phyloP scores from a whole-genome alignment of 2,329 filamentous ascomycete genomes.

The Arthrinium phaeospermum region DNA sequence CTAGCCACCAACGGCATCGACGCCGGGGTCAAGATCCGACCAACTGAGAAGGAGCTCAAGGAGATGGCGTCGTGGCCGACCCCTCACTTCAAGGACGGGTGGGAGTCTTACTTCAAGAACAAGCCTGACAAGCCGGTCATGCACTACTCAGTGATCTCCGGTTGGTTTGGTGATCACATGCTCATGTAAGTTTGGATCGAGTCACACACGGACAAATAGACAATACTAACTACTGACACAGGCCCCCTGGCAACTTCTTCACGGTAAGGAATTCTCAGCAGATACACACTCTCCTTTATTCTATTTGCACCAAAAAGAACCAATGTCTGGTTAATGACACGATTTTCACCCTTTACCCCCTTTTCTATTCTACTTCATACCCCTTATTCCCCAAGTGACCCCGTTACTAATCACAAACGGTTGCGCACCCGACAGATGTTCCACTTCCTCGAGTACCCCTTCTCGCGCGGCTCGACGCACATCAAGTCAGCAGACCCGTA shows the following conservation, averaged over 20 bases:
- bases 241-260: constrained; percentile 27
- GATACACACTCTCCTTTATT: not conserved
- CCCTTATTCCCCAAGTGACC: not conserved
- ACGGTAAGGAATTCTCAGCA: constrained; percentile 40
- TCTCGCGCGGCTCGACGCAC: constrained; percentile 74
- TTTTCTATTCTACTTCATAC: not conserved
- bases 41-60: constrained; percentile 69
- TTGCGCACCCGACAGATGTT: constrained; percentile 62
- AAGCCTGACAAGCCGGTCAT: constrained; percentile 88
- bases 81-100: constrained; percentile 74
- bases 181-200: constrained; percentile 49
- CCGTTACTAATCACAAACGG: constrained; percentile 56
- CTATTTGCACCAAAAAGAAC: not conserved
- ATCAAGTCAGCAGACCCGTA: constrained; percentile 76
- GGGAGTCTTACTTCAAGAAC: constrained; percentile 83
- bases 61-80: constrained; percentile 77
- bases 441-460: constrained; percentile 80
- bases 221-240: not conserved
- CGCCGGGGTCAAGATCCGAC: constrained; percentile 78
- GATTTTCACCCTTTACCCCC: not conserved
- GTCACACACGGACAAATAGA: not conserved
- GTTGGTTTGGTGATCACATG: constrained; percentile 68
- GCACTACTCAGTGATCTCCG: constrained; percentile 81
- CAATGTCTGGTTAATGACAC: too few species aligned
- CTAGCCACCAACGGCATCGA: constrained; percentile 81